Evolutionary conservation across 768 basidiomycete species (phyloP), one percentile per base, ranked within the genome.

Genomic region (Artomyces pyxidatus): DNA sequence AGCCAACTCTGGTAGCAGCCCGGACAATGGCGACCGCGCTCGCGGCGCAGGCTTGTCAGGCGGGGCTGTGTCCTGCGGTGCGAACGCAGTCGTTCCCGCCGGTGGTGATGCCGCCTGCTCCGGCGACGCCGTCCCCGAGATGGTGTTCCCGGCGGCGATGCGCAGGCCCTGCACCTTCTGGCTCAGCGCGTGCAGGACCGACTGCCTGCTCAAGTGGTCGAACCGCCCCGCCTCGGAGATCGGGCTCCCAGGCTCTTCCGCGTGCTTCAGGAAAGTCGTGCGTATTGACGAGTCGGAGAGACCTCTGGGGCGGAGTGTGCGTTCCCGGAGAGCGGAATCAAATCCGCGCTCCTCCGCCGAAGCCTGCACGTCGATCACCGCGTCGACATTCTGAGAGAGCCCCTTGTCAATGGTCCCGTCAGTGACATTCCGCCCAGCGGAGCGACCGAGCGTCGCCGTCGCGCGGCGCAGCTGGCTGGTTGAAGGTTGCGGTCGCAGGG

Each of bases 241-340:
- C 23, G 1, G 37, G 12, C 16, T 32, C 43, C 2, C 54, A 14
- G 47, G 21, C 26, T 69, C 66, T n/a, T 71, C 71, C 4, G 64
- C 70, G 42, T 85, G 77, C 47, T 67, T 72, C 51, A 81, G 68
- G 66, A 88, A 95, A 0, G 89, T 89, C 4, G 89, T 85, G 53
- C 83, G 88, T 52, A 97, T 92, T 2, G 90, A 94, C 1, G 92
- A 94, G 63, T 97, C 95, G 2, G 88, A 91, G 43, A 96, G 65
- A 2, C 92, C 91, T 47, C 94, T 77, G 25, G 85, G 76, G 32
- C 80, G 78, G 6, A 93, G 69, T 16, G 82, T 80, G 19, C 81
- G 80, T 42, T 85, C 74, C 22, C 82, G 65, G 14, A 89, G 63
- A n/a, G 83, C 63, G 3, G 68, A 62, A 9, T 60, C 50, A 72